phyloP scores from a whole-genome alignment of 495 filamentous ascomycete species.

The Aspergillus bertholletiae region DNA sequence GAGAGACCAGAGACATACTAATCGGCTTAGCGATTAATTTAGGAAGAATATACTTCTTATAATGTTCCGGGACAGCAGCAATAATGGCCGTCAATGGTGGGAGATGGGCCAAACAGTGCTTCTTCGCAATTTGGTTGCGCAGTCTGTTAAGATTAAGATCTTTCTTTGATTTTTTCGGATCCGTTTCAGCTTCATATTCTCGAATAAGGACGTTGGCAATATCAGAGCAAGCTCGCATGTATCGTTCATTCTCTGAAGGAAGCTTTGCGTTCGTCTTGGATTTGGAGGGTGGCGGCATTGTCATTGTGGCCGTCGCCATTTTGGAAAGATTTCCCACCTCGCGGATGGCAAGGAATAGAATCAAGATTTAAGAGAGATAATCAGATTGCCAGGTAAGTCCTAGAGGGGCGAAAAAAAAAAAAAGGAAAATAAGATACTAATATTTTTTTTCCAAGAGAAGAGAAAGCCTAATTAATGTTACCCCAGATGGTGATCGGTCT shows the following conservation, averaged over 20 bases:
- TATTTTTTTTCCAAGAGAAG: too few relatives aligned
- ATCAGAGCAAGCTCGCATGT: constrained; percentile 88
- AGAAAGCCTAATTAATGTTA: too few relatives aligned
- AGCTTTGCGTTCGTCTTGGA: constrained; percentile 68
- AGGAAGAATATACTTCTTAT: constrained; percentile 98
- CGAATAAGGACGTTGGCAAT: constrained; percentile 91
- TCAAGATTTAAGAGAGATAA: background rate
- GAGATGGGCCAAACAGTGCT: constrained; percentile 78
- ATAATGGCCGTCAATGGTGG: constrained; percentile 96
- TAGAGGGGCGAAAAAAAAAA: background rate
- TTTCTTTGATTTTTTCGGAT: constrained; percentile 65
- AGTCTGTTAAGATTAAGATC: constrained; percentile 93
- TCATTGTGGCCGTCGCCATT: constrained; percentile 66
- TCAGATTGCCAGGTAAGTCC: background rate
- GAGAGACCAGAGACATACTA: constrained; percentile 45
- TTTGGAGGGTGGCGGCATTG: constrained; percentile 48
- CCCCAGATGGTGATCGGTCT: background rate
- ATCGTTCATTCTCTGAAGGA: constrained; percentile 88
- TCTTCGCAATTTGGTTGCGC: constrained; percentile 84
- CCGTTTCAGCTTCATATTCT: constrained; percentile 76
- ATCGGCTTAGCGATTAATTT: constrained; percentile 97
- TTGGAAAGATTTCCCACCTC: constrained; percentile 3
- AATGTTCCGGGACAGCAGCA: constrained; percentile 94
- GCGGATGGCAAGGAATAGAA: background rate
- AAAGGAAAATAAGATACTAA: background rate